Percentiles rank a stretch among this genome's conserved stretches.
These are phyloP conservation scores for Asterochloris erici DNA, from an alignment of 139 green algal genomes.

Conservation along the genomic window DNA sequence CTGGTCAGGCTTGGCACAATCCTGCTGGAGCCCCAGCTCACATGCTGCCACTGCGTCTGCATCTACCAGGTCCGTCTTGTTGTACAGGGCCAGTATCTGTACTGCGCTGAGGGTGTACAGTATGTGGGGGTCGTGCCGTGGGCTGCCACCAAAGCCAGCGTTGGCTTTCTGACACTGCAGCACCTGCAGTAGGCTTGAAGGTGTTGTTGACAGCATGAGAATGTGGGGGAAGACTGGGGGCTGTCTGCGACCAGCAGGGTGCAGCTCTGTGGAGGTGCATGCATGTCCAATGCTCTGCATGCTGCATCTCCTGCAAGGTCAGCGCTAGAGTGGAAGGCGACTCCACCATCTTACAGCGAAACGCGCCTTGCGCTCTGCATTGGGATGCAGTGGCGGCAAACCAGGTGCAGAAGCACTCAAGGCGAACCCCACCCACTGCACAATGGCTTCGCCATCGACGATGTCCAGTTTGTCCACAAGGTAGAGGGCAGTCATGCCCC, in stretches of 20 bases:
- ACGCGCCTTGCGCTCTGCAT: too few species aligned
- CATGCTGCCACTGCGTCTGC: constrained; percentile 65
- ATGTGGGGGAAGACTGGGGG: not conserved
- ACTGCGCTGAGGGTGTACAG: constrained; percentile 96
- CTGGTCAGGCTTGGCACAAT: too few species aligned
- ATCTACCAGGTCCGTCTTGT: constrained; percentile 75
- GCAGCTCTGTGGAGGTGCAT: too few species aligned
- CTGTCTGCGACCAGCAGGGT: too few species aligned
- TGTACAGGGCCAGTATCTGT: constrained; percentile 88
- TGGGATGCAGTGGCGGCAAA: too few species aligned
- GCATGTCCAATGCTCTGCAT: not conserved
- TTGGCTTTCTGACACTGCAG: constrained; percentile 54
- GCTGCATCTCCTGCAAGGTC: too few species aligned
- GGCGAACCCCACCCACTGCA: constrained; percentile 20
- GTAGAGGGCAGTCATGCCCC: constrained; percentile 88
- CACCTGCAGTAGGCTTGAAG: constrained; percentile 56
- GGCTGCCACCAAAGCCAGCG: constrained; percentile 85
- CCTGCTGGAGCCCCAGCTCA: constrained; percentile 25
- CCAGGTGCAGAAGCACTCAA: too few species aligned
- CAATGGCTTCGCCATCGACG: constrained; percentile 53
- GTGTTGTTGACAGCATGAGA: not conserved
- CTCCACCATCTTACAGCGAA: too few species aligned
- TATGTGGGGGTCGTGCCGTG: constrained; percentile 90
- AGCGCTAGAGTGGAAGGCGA: too few species aligned
- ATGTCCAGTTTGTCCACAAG: constrained; percentile 64